Conservation (phyloP, 306 rosid species). For the Astragalus membranaceus region DNA sequence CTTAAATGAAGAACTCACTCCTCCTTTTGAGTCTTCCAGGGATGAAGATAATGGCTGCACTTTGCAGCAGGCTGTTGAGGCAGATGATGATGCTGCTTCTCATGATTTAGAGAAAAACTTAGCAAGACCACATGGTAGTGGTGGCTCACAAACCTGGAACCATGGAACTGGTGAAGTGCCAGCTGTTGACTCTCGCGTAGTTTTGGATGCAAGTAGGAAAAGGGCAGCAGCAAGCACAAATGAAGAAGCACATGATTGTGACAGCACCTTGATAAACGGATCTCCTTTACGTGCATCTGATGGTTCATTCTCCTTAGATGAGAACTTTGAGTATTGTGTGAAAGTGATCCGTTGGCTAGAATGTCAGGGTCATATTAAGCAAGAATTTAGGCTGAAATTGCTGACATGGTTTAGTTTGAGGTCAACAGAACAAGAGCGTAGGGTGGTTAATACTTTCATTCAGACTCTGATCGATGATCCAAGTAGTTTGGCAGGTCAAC, state of each 20-base stretch:
- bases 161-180: constrained; percentile 64
- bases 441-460: constrained; percentile 97
- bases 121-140: constrained; percentile 87
- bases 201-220: constrained; percentile 57
- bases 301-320: constrained; percentile 73
- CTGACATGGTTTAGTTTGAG: constrained; percentile 99
- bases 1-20: constrained; percentile 90
- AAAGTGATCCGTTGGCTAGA: constrained; percentile 97
- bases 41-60: constrained; percentile 93
- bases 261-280: constrained; percentile 86
- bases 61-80: constrained; percentile 82
- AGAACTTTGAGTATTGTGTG: constrained; percentile 94
- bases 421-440: constrained; percentile 93
- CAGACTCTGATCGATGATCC: constrained; percentile 96
- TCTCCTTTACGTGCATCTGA: constrained; percentile 60
- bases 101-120: constrained; percentile 61
- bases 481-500: constrained; percentile 95
- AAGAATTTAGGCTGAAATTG: constrained; percentile 87
- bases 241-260: constrained; percentile 89
- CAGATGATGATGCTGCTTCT: constrained; percentile 92
- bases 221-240: constrained; percentile 50
- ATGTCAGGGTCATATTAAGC: constrained; percentile 87
- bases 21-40: constrained; percentile 88
- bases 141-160: constrained; percentile 90
- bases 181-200: constrained; percentile 76